Evolutionary conservation across 257 asterid genomes (phyloP).

Genomic region (Fraxinus americana): DNA sequence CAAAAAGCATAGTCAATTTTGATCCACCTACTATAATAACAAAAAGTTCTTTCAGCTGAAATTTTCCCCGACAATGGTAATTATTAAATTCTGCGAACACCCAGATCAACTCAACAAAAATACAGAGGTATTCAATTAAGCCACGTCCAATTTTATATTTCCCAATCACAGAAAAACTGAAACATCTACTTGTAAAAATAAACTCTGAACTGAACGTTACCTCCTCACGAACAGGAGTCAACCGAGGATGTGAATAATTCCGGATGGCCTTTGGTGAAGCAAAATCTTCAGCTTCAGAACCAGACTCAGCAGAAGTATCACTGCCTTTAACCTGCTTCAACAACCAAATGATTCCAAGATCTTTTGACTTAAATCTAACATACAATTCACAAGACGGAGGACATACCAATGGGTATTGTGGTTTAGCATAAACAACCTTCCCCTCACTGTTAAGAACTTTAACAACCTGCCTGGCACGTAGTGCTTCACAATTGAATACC

Average conservation of each 20-base stretch:
- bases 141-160: not conserved
- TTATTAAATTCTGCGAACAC: not conserved
- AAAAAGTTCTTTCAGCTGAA: not conserved
- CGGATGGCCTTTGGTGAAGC: conserved; percentile 63
- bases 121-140: conserved; percentile 3
- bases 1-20: not conserved
- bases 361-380: conserved; percentile 6
- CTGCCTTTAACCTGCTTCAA: conserved; percentile 58
- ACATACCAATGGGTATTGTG: conserved; percentile 71
- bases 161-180: not conserved
- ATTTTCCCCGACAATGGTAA: not conserved
- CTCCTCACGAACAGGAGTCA: conserved; percentile 85
- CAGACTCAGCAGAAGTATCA: conserved; percentile 81
- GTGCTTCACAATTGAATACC: conserved; percentile 75
- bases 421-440: conserved; percentile 92
- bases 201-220: conserved; percentile 33
- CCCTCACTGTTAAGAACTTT: conserved; percentile 92
- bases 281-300: conserved; percentile 85
- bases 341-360: conserved; percentile 17
- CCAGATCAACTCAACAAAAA: not conserved
- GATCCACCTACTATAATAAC: conserved; percentile 15
- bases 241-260: conserved; percentile 56
- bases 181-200: conserved; percentile 4
- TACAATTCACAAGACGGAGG: not conserved
- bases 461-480: conserved; percentile 85